These are phyloP conservation scores for Paradendryphiella salina DNA, from an alignment of 2,329 filamentous ascomycete genomes.

Conservation along the genomic window DNA sequence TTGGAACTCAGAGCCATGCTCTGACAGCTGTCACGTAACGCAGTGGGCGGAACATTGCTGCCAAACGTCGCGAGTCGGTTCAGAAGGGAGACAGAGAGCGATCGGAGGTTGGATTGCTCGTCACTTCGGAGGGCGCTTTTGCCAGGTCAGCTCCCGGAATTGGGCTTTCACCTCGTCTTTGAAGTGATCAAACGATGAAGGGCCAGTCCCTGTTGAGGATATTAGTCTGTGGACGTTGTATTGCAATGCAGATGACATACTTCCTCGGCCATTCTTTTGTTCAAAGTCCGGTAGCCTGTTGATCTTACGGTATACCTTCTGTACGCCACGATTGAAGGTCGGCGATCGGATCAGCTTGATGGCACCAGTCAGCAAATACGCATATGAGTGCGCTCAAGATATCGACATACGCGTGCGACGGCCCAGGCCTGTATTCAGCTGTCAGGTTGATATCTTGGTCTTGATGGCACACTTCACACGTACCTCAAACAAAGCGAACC, in stretches of 20 bases:
- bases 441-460: constrained; percentile 22
- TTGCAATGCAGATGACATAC: constrained; percentile 47
- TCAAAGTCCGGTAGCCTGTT: constrained; percentile 51
- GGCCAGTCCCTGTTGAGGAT: constrained; percentile 33
- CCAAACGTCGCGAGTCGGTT: not conserved
- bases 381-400: not conserved
- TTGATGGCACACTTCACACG: constrained; percentile 16
- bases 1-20: not conserved
- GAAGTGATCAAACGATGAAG: constrained; percentile 56
- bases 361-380: not conserved
- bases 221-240: not conserved
- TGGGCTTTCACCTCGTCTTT: constrained; percentile 58
- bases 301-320: constrained; percentile 54
- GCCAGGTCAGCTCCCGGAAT: constrained; percentile 47
- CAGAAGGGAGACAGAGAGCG: constrained; percentile 1
- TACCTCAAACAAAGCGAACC: constrained; percentile 42
- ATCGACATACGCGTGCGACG: constrained; percentile 39
- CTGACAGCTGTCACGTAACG: not conserved
- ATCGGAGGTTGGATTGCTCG: constrained; percentile 1
- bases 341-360: constrained; percentile 57
- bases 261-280: constrained; percentile 47
- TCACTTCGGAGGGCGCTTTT: constrained; percentile 39
- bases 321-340: constrained; percentile 58
- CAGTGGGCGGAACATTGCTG: not conserved
- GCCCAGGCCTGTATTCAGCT: constrained; percentile 43